These are phyloP conservation scores for Luvunga scandens DNA, from an alignment of 345 rosid genomes.

Conservation along the genomic window DNA sequence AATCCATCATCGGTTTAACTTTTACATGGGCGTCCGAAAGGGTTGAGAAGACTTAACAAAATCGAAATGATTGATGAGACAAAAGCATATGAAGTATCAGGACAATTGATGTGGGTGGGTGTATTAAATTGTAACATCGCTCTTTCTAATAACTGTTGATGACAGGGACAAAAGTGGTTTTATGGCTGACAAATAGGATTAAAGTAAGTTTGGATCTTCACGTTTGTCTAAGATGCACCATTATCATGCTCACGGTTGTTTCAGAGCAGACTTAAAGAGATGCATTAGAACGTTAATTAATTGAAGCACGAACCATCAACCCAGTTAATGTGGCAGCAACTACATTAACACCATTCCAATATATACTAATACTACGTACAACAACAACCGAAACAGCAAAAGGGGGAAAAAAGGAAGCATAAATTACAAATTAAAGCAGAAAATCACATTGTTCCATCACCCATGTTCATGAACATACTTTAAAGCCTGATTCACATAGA, in stretches of 20 bases:
- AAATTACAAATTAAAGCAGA: slow-evolving; percentile 18
- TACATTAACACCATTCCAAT: neutral
- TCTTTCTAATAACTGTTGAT: neutral
- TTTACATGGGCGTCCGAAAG: neutral
- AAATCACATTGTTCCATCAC: slow-evolving; percentile 15
- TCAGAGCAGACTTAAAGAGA: neutral
- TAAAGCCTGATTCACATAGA: slow-evolving; percentile 14
- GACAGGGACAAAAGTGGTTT: neutral
- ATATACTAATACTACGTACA: neutral
- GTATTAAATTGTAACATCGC: neutral
- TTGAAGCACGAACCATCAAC: neutral
- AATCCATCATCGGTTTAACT: too few species aligned
- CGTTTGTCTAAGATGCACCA: neutral
- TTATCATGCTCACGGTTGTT: neutral
- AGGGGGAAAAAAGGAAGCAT: neutral
- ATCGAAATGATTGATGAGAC: neutral
- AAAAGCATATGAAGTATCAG: neutral
- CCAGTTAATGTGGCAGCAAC: slow-evolving; percentile 3
- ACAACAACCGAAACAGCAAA: neutral
- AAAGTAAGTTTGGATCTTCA: neutral
- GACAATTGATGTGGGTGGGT: neutral
- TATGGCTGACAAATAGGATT: neutral
- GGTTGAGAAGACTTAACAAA: too few species aligned
- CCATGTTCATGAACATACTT: slow-evolving; percentile 17
- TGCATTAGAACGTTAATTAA: neutral